Base-by-base conservation (phyloP, 768 basidiomycete species). In the Calocera viscosa region DNA sequence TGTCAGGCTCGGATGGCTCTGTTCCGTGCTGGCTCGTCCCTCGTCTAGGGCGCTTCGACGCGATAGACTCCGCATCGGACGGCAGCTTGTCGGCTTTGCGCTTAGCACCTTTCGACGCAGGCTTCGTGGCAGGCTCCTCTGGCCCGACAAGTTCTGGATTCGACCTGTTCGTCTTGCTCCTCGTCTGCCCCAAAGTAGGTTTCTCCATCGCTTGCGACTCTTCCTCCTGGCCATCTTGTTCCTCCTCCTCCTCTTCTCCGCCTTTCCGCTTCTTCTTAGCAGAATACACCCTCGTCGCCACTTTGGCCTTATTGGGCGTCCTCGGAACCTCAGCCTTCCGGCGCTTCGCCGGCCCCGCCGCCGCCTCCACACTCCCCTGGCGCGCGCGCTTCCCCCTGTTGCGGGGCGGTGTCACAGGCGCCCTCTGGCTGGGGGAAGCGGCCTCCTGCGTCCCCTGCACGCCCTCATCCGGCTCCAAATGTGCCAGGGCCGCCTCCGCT, bases 201-300 rank as follows among this genome's bases (percentile, higher is more conserved):
- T 40, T 40, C 39, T 40, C 39, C 39, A 10, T 40, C 19, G 11
- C 39, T 40, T 40, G 11, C 10, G 39, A 10, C 49, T 49, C 14
- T 7, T 14, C 14, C 8, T 14, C 49, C 8, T 7, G 14, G 8
- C 10, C 49, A 24, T 8, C 24, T 49, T 49, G 11, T 26, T 49
- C 53, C 22, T 60, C 53, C 53, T 60, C 53, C 5, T 2, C 26
- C 26, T 5, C 53, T 28, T 28, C 53, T 30, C 53, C 30, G 30
- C 24, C 19, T 19, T 32, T 12, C 2, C 53, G 24, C 11, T 60
- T 60, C 53, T 22, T 12, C 30, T 19, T 26, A 2, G 30, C 24
- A 60, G 53, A 60, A 60, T 60, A 60, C 30, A 60, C 53, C 30
- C 30, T 60, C 53, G 7, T 60, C 53, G 53, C 53, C 53, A 28